Base-by-base conservation (phyloP, 768 basidiomycete species). In the Calocybe cyanea region DNA sequence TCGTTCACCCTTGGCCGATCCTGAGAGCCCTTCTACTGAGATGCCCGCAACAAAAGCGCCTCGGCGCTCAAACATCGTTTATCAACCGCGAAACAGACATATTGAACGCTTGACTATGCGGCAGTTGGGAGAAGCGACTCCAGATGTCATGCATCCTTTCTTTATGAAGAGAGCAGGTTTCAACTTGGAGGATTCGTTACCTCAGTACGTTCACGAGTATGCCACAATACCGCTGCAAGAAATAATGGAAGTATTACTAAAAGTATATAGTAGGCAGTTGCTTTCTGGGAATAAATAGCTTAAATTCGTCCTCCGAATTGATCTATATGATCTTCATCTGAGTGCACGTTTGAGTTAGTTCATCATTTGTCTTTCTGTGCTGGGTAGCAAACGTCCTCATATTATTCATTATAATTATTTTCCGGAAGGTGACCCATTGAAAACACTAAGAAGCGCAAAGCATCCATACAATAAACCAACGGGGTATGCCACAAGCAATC, bases 401-500 rank as follows among this genome's bases (percentile, higher is more conserved):
- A 28, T 28, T 28, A 11, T 28, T 28, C 25, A 28, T 11, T 28
- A 49, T 20, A 45, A 47, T 58, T 56, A 65, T 52, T 65, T 56
- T 19, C 46, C 57, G 24, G 50, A 37, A 18, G 45, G 49, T 6
- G 57, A 49, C n/a, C 71, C 72, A 56, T 82, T 87, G 69, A 96
- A 96, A 46, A 95, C 87, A 63, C 90, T 95, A 46, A 97, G 77
- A 31, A 97, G 67, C 11, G 91, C 93, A 60, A 95, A 95, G 64
- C 92, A 95, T 15, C 92, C 92, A 57, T 96, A 99, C 18, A 98
- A 71, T 42, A 99, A 68, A 30, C 90, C 92, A 41, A 98, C 83
- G 9, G 96, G 96, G 66, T 99, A 99, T 53, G 94, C 96, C 32
- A 99, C 93, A 18, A 99, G 79, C 20, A 97, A 71, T 38, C 94